Evolutionary conservation across 441 rosid genomes (phyloP).

Genomic region (Cnidoscolus chayamansa): DNA sequence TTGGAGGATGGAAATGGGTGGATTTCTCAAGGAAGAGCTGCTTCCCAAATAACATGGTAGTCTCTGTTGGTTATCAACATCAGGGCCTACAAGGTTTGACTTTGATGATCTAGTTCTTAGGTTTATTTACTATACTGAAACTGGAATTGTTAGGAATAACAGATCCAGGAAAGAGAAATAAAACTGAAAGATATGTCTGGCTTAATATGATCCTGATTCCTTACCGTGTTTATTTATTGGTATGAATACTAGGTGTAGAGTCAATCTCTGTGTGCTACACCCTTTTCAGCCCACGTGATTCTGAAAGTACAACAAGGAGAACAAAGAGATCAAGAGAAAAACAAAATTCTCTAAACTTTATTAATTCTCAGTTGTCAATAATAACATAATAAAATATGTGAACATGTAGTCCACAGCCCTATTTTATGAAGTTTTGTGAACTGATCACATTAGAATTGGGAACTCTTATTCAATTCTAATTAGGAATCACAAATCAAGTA

Average conservation of each 20-base stretch:
- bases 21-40: conserved; percentile 55
- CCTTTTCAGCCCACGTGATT: conserved; percentile 1
- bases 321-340: too few relatives aligned
- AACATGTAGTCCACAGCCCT: too few relatives aligned
- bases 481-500: too few relatives aligned
- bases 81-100: conserved; percentile 34
- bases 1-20: conserved; percentile 93
- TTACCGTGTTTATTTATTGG: neutral
- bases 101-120: conserved; percentile 6
- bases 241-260: conserved; percentile 4
- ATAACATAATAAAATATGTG: too few relatives aligned
- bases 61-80: conserved; percentile 12
- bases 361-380: too few relatives aligned
- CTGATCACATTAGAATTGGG: too few relatives aligned
- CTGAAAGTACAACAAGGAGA: neutral
- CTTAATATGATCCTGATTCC: neutral
- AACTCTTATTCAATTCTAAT: too few relatives aligned
- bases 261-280: neutral
- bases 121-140: neutral
- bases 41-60: conserved; percentile 34
- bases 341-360: too few relatives aligned
- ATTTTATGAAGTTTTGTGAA: too few relatives aligned
- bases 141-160: neutral
- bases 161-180: neutral
- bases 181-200: neutral